phyloP scores from a whole-genome alignment of 139 green algal species.

The Deuterostichococcus epilithicus region DNA sequence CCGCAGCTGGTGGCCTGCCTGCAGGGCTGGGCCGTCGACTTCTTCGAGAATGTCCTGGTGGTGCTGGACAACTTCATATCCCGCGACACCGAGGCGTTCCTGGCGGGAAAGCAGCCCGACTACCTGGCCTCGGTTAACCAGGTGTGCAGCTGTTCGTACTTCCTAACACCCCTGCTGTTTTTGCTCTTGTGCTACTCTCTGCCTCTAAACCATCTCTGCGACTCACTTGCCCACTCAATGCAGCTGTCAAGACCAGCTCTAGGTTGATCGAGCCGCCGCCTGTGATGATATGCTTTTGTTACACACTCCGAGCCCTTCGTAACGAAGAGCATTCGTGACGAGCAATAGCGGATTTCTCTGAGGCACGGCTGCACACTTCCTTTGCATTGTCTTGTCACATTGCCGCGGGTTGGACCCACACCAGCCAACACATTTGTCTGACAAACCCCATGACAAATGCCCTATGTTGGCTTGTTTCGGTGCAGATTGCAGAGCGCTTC shows the following conservation, averaged over 20 bases:
- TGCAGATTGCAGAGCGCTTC: slow-evolving; percentile 41
- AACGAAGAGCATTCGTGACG: too few species aligned
- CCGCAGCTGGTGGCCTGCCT: slow-evolving; percentile 63
- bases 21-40: slow-evolving; percentile 85
- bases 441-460: not conserved
- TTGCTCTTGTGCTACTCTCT: not conserved
- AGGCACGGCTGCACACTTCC: not conserved
- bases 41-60: slow-evolving; percentile 77
- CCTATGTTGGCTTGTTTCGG: not conserved
- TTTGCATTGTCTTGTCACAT: not conserved
- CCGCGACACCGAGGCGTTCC: slow-evolving; percentile 68
- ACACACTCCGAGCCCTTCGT: too few species aligned
- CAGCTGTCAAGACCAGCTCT: not conserved
- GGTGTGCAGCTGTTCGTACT: slow-evolving; percentile 8
- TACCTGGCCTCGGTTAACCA: slow-evolving; percentile 63
- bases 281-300: too few species aligned
- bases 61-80: slow-evolving; percentile 94
- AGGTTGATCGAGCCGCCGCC: too few species aligned
- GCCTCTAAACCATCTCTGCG: not conserved
- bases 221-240: not conserved
- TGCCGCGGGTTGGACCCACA: not conserved
- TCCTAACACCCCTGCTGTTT: not conserved
- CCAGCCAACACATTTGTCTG: not conserved
- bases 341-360: not conserved
- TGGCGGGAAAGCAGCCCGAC: slow-evolving; percentile 60